Percentiles rank a stretch among this genome's conserved stretches.
phyloP scores from a whole-genome alignment of 2,329 filamentous ascomycete genomes.

The Exophiala lecanii-corni region DNA sequence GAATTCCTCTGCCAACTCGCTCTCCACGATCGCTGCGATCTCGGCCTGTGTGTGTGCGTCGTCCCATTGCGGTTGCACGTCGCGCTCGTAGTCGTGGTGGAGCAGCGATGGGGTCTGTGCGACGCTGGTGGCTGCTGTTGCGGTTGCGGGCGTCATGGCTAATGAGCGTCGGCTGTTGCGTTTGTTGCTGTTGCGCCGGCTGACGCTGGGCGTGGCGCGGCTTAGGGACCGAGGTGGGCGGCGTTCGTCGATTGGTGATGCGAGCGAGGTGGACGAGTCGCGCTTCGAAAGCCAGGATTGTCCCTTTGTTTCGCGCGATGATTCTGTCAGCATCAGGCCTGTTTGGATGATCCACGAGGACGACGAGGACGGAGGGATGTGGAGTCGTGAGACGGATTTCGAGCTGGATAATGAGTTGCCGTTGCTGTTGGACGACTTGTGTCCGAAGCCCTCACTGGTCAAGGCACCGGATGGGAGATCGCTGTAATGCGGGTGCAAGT shows the following conservation, averaged over 20 bases:
- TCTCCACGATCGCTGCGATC: slow-evolving; percentile 21
- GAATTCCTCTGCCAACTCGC: slow-evolving; percentile 19
- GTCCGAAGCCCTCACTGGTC: slow-evolving; percentile 20
- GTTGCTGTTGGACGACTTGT: slow-evolving; percentile 5
- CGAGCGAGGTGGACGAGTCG: slow-evolving; percentile 52
- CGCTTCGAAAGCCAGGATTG: slow-evolving; percentile 57
- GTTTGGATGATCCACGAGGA: slow-evolving; percentile 54
- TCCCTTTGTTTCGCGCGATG: slow-evolving; percentile 57
- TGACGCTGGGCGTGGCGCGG: slow-evolving; percentile 24
- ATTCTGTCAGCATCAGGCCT: slow-evolving; percentile 52
- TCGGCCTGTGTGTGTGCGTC: slow-evolving; percentile 26
- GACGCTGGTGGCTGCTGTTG: not conserved
- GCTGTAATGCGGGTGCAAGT: not conserved
- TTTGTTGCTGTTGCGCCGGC: slow-evolving; percentile 27
- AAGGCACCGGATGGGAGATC: slow-evolving; percentile 17
- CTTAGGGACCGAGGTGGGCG: slow-evolving; percentile 4
- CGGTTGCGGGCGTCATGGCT: slow-evolving; percentile 32
- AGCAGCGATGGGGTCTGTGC: slow-evolving; percentile 17
- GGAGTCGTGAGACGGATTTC: slow-evolving; percentile 8
- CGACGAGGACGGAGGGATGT: slow-evolving; percentile 16
- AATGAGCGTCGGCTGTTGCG: slow-evolving; percentile 34
- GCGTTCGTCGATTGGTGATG: slow-evolving; percentile 24
- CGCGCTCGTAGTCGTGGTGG: slow-evolving; percentile 4
- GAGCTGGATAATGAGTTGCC: not conserved
- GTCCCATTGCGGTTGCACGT: slow-evolving; percentile 24